Evolutionary conservation across 2,329 filamentous ascomycete species (phyloP), one percentile per base, ranked within the genome.

Genomic region (Pseudofabraea citricarpa): DNA sequence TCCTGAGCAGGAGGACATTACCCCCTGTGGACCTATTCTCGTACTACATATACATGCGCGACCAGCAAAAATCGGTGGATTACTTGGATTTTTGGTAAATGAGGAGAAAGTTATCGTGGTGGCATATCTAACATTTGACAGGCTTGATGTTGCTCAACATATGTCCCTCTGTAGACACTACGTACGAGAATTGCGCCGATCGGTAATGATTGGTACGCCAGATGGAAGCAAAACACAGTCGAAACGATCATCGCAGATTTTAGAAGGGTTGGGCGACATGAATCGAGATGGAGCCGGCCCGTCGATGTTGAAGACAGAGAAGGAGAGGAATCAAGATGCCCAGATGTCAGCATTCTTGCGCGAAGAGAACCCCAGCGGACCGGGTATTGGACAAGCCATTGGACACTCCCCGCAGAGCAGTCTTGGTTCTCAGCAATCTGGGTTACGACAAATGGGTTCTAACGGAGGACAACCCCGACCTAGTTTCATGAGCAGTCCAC

Each of bases 41-140:
- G 2, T 98, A 98, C 72, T 98, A 98, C 69, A 98, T 98, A 58
- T 98, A 95, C 69, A 98, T 98, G 93, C 82, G 93, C 59, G 94
- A 98, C 65, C 90, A 96, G 68, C 93, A 98, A 67, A 83, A 90
- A 64, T 96, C 91, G 6, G 93, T 98, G 10, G 93, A 98, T 61
- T 98, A 98, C 59, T 73, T 98, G 32, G 93, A 98, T 64, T 98
- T 98, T 67, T 98, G 94, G 93, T 97, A 72, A 46, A 63, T 41
- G 36, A 13, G n/a, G 35, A 26, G 9, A 5, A 10, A 18, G 20
- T 13, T 29, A 4, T 32, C 40, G 31, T 18, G 9, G 19, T 37
- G 20, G 13, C 33, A 23, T 36, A 9, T 42, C 50, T 44, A 33
- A 52, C 13, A 20, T 10, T 41, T 27, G 20, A 21, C 57, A 97